Base-by-base conservation (phyloP, 192 early-diverging fungal species). In the Coemansia sp. region DNA sequence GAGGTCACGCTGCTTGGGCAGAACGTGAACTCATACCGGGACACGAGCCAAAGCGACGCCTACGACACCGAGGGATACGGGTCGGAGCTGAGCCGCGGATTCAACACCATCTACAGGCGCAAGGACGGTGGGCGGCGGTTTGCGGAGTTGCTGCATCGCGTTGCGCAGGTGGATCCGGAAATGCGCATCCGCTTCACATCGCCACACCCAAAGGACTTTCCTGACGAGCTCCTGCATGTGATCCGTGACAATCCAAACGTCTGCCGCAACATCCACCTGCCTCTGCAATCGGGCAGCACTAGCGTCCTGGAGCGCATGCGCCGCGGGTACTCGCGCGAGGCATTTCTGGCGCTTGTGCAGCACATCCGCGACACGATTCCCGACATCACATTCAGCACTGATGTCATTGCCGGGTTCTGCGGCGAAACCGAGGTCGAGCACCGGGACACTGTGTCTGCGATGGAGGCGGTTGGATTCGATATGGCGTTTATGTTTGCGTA, bases 401-500 rank as follows among this genome's bases (percentile, higher is more conserved):
- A 92, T 49, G 76, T 92, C 49, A 92, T 92, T 62, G 85, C 86
- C 42, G 90, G 90, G 2, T 92, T 92, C 56, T 92, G 90, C 72
- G 90, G 88, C 42, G 90, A 92, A 66, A 92, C 89, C 7, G 89
- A 92, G 49, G 71, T 71, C 9, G 90, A 92, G 58, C 89, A 90
- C 69, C 67, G 66, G 21, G 89, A 90, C 59, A 92, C 90, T 0
- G 84, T 90, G 58, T 78, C 77, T 10, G 21, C 87, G 69, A 90
- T 92, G 89, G 65, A 85, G 30, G 59, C 75, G 7, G 89, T 92
- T 2, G 84, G 84, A 34, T 92, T 87, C 28, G 90, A 92, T 66
- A 86, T 82, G 61, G 90, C 90, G 0, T 92, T 87, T 55, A 92
- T 92, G 90, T 92, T 92, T 80, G 88, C 87, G 7, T 92, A 92